A percentile compares a stretch with the other conserved stretches of the same genome.
Conservation (phyloP, 768 basidiomycete species). For the Coprinopsis sp. region DNA sequence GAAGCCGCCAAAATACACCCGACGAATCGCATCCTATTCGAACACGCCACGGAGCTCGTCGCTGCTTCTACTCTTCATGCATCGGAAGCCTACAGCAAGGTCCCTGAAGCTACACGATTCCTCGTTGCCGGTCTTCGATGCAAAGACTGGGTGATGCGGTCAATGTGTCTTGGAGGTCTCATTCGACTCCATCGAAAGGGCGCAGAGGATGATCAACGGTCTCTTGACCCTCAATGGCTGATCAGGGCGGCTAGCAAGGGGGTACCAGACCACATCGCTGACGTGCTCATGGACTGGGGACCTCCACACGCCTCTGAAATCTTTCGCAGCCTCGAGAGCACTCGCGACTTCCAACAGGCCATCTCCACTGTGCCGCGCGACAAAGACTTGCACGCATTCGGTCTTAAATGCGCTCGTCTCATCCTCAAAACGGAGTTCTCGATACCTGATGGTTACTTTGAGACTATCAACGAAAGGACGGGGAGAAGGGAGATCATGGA, state of each 20-base stretch:
- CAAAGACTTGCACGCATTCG: slow-evolving; percentile 47
- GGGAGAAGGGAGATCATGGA: slow-evolving; percentile 38
- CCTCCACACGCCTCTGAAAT: slow-evolving; percentile 42
- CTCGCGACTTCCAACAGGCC: slow-evolving; percentile 44
- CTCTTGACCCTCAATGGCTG: slow-evolving; percentile 47
- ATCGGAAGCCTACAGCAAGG: slow-evolving; percentile 37
- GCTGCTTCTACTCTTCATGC: slow-evolving; percentile 40
- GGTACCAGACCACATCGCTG: slow-evolving; percentile 41
- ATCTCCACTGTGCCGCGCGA: slow-evolving; percentile 48
- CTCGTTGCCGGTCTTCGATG: slow-evolving; percentile 54
- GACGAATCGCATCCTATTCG: slow-evolving; percentile 37
- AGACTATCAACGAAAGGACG: slow-evolving; percentile 37
- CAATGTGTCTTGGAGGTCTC: slow-evolving; percentile 48
- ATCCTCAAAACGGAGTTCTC: slow-evolving; percentile 60
- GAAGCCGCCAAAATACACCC: slow-evolving; percentile 40
- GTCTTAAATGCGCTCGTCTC: slow-evolving; percentile 41
- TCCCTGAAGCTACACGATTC: slow-evolving; percentile 41
- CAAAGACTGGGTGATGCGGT: slow-evolving; percentile 49
- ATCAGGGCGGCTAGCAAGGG: slow-evolving; percentile 37
- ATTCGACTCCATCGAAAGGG: slow-evolving; percentile 43
- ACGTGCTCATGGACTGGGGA: slow-evolving; percentile 48
- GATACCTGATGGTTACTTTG: slow-evolving; percentile 52
- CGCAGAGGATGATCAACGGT: slow-evolving; percentile 39
- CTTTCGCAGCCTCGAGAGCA: slow-evolving; percentile 34
- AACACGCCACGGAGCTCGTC: slow-evolving; percentile 50